Evolutionary conservation across 2,329 filamentous ascomycete genomes (phyloP).

Genomic region (Pseudopithomyces maydicus): DNA sequence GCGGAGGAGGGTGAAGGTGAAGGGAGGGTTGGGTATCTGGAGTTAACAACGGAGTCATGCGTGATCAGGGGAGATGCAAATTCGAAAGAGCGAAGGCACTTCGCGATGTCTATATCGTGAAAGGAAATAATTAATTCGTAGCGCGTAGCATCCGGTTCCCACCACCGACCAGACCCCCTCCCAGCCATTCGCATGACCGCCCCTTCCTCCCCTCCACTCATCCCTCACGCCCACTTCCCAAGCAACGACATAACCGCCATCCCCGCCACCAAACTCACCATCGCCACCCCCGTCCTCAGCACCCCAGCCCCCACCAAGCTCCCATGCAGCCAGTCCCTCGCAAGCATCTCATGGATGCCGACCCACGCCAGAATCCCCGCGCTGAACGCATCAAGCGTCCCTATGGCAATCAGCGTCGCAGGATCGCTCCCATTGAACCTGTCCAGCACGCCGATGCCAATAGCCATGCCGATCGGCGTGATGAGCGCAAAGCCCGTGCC

Average conservation of each 20-base stretch:
- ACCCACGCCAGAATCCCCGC: slow-evolving; percentile 82
- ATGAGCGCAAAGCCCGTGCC: slow-evolving; percentile 69
- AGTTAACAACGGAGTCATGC: no score
- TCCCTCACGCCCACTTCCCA: slow-evolving; percentile 72
- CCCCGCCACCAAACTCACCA: slow-evolving; percentile 63
- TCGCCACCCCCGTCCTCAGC: slow-evolving; percentile 56
- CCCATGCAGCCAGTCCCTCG: slow-evolving; percentile 69
- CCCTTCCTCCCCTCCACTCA: neutral
- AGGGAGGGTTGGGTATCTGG: no score
- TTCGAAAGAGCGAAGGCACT: no score
- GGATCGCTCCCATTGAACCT: slow-evolving; percentile 75
- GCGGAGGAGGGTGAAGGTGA: no score
- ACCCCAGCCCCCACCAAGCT: slow-evolving; percentile 57
- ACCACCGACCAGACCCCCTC: neutral
- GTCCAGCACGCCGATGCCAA: slow-evolving; percentile 73
- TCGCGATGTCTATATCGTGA: neutral
- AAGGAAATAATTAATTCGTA: neutral
- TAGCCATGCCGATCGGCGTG: slow-evolving; percentile 79
- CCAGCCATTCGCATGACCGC: neutral
- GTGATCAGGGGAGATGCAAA: no score
- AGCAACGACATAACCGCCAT: slow-evolving; percentile 73
- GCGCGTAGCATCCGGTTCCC: neutral
- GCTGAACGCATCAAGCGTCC: slow-evolving; percentile 73
- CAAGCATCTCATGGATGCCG: slow-evolving; percentile 79
- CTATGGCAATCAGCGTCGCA: slow-evolving; percentile 71